Evolutionary conservation across 2,329 filamentous ascomycete genomes (phyloP).

Genomic region (Juglanconis sp.): DNA sequence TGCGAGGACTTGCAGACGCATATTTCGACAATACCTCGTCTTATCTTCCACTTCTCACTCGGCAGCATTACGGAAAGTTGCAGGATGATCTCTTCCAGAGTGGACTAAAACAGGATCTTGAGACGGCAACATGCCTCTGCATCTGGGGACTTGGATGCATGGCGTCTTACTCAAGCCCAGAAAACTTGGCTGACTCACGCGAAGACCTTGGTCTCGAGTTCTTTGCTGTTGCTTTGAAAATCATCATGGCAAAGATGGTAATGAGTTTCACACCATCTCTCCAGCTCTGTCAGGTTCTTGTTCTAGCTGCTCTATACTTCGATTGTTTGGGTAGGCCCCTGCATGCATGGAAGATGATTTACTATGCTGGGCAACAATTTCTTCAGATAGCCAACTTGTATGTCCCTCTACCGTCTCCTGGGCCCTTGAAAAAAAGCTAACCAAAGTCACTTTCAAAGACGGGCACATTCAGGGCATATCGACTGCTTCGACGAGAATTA

Average conservation of each 20-base stretch:
- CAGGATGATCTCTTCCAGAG: constrained; percentile 25
- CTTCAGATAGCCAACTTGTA: constrained; percentile 31
- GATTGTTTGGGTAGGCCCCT: constrained; percentile 33
- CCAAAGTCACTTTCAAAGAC: constrained; percentile 10
- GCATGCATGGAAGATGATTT: constrained; percentile 33
- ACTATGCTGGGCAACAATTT: constrained; percentile 30
- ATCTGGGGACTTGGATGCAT: constrained; percentile 35
- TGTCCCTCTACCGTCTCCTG: neutral
- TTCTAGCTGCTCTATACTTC: constrained; percentile 37
- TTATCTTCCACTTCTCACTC: constrained; percentile 33
- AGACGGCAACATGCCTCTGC: constrained; percentile 33
- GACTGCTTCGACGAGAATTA: constrained; percentile 39
- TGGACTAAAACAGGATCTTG: constrained; percentile 25
- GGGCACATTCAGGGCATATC: neutral
- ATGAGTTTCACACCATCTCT: constrained; percentile 32
- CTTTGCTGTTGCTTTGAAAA: constrained; percentile 33
- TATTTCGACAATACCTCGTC: constrained; percentile 35
- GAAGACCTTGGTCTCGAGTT: constrained; percentile 29
- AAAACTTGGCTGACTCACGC: constrained; percentile 1
- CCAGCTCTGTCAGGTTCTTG: constrained; percentile 30
- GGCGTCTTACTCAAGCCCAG: constrained; percentile 13
- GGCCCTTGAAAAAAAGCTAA: neutral
- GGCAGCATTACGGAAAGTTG: constrained; percentile 27
- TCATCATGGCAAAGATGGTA: constrained; percentile 30
- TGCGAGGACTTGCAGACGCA: constrained; percentile 26